Evolutionary conservation across 352 stramenopile genomes (phyloP).

Genomic region (Globisporangium ultimum): DNA sequence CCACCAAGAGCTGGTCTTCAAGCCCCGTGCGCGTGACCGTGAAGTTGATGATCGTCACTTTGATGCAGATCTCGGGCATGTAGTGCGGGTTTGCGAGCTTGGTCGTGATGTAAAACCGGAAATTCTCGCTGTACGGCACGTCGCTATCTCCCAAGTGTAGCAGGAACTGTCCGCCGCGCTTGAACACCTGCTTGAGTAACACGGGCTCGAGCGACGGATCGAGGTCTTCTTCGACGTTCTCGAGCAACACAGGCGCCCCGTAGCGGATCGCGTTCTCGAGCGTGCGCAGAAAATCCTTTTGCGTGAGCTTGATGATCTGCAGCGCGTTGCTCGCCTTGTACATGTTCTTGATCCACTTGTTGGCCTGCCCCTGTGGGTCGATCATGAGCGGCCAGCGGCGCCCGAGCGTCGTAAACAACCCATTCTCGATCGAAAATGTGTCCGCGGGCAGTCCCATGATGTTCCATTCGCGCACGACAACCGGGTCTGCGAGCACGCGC

Average conservation of each 20-base stretch:
- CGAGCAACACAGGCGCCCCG: conserved; percentile 87
- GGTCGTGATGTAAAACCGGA: conserved; percentile 93
- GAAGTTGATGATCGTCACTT: conserved; percentile 95
- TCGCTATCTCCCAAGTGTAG: conserved; percentile 91
- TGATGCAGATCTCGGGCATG: conserved; percentile 94
- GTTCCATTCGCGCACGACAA: conserved; percentile 90
- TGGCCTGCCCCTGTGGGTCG: conserved; percentile 92
- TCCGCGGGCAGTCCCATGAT: conserved; percentile 91
- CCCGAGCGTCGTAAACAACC: conserved; percentile 89
- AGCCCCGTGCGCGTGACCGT: conserved; percentile 91
- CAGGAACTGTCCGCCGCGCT: conserved; percentile 85
- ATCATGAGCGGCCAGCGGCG: conserved; percentile 93
- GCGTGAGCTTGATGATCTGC: conserved; percentile 92
- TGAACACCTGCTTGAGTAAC: conserved; percentile 93
- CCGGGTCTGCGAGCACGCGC: conserved; percentile 76
- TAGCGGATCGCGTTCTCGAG: conserved; percentile 92
- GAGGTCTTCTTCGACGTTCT: conserved; percentile 93
- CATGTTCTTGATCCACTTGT: conserved; percentile 94
- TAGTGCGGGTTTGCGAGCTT: conserved; percentile 94
- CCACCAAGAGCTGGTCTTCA: conserved; percentile 91
- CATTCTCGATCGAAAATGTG: conserved; percentile 93
- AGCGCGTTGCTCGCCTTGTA: conserved; percentile 73
- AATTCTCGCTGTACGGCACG: conserved; percentile 91
- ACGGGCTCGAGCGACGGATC: conserved; percentile 92
- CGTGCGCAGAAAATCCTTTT: conserved; percentile 91